phyloP scores from a whole-genome alignment of 2,329 filamentous ascomycete species.

The Monilinia polystroma region DNA sequence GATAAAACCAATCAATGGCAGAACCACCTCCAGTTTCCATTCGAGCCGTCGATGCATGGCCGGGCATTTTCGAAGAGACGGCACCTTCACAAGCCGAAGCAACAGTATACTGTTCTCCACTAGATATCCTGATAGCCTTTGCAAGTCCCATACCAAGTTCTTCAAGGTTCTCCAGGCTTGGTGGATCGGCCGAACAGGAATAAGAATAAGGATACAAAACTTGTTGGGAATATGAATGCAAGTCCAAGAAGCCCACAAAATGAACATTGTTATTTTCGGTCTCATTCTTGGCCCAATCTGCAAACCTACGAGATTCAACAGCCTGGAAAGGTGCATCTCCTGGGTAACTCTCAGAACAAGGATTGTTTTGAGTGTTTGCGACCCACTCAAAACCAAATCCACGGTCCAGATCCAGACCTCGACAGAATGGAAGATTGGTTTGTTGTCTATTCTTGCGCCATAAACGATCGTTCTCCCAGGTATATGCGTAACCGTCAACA shows the following conservation, averaged over 20 bases:
- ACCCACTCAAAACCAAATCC: conserved; percentile 86
- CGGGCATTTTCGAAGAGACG: conserved; percentile 45
- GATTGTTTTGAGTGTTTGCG: conserved; percentile 64
- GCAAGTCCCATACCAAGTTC: conserved; percentile 85
- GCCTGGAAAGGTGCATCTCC: conserved; percentile 82
- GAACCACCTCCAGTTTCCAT: conserved; percentile 79
- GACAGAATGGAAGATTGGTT: conserved; percentile 79
- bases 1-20: conserved; percentile 93
- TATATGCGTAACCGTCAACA: conserved; percentile 91
- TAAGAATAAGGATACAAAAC: conserved; percentile 91
- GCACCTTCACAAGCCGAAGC: conserved; percentile 85
- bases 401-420: conserved; percentile 85
- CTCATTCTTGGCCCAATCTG: conserved; percentile 80
- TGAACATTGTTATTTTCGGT: conserved; percentile 67
- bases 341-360: conserved; percentile 88
- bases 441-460: conserved; percentile 94
- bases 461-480: conserved; percentile 85
- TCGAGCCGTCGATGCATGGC: conserved; percentile 41
- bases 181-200: conserved; percentile 74
- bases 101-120: conserved; percentile 72
- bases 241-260: conserved; percentile 82
- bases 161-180: conserved; percentile 86
- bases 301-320: conserved; percentile 71
- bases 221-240: conserved; percentile 95
- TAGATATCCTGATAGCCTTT: conserved; percentile 82